Base-by-base conservation (phyloP, 805 yeast genomes). In the Teunomyces panamensis region DNA sequence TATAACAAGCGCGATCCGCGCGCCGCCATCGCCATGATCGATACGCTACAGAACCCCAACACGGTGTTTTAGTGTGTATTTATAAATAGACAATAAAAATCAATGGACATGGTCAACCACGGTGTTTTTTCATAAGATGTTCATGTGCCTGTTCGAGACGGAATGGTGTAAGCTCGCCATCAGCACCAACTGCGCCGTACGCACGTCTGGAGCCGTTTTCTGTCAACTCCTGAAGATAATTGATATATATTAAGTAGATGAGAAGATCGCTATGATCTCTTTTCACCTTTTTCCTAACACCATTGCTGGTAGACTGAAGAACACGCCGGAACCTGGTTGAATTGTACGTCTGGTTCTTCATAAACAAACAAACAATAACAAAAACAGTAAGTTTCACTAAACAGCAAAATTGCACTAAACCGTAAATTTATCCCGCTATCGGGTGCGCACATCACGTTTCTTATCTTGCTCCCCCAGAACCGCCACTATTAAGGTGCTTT, bases 1-100 rank as follows among this genome's bases (percentile, higher is more conserved):
- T 88, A 88, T 70, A 88, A 89, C 68, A 94, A 94, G 66, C 79
- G 85, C 49, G 84, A 83, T 49, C 96, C 98, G 0, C 75, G 77
- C 30, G 78, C 79, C 4, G 96, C 98, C 0, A 67, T 91, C 26
- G 69, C 69, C 10, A 86, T 84, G 83, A 77, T 87, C 11, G 77
- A 67, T 33, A 65, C 76, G 2, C 65, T 80, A 52, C 59, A 55
- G 43, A 54, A 63, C 43, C 70, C 73, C 10, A 54, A 65, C 42
- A 52, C 54, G 27, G 53, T 50, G n/a, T 50, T 50, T 32, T 46
- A 27, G 14, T 5, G 36, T 30, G n/a, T 26, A 33, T 14, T n/a
- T 30, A 41, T 17, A 42, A 11, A 13, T 13, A 27, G 11, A 41
- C 36, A n/a, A 28, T 37, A n/a, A 9, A 39, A n/a, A 13, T 26